Percentiles rank a stretch among this genome's conserved stretches.
phyloP scores from a whole-genome alignment of 495 filamentous ascomycete genomes.

The Lindgomyces ingoldianus region DNA sequence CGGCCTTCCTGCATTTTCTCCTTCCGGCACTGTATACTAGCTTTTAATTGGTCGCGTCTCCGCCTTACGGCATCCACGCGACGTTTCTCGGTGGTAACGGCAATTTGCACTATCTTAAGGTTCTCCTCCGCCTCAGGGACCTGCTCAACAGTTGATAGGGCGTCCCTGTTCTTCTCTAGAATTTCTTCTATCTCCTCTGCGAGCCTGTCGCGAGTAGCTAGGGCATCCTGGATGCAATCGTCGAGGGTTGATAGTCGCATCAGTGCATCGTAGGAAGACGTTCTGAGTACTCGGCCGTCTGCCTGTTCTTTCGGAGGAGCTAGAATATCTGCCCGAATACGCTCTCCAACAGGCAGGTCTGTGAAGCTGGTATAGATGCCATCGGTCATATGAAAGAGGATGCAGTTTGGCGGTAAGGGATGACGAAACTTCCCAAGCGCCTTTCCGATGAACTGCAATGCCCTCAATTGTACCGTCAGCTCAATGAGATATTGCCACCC shows the following conservation, averaged over 20 bases:
- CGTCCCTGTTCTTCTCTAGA: conserved; percentile 56
- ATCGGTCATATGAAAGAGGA: conserved; percentile 85
- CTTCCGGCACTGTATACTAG: conserved; percentile 64
- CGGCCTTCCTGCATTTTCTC: conserved; percentile 66
- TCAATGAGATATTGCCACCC: conserved; percentile 71
- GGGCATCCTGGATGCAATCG: conserved; percentile 87
- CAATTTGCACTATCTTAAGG: conserved; percentile 58
- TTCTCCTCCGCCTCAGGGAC: conserved; percentile 67
- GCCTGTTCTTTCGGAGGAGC: conserved; percentile 49
- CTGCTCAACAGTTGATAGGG: conserved; percentile 50
- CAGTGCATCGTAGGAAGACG: conserved; percentile 86
- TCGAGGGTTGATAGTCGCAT: conserved; percentile 89
- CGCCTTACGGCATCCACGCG: conserved; percentile 61
- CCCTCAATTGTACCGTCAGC: conserved; percentile 66
- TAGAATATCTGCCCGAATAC: conserved; percentile 39
- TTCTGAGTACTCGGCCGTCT: conserved; percentile 50
- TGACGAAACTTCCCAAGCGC: conserved; percentile 70
- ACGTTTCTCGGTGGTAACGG: conserved; percentile 64
- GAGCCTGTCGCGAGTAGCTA: conserved; percentile 72
- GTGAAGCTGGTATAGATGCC: conserved; percentile 80
- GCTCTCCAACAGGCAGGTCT: conserved; percentile 53
- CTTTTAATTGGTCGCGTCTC: conserved; percentile 62
- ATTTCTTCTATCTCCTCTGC: conserved; percentile 75
- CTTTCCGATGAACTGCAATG: conserved; percentile 79
- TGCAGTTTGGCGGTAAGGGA: conserved; percentile 78